Evolutionary conservation across 1,139 yeast species (phyloP), one percentile per base, ranked within the genome.

Genomic region (Geotrichum restrictum): DNA sequence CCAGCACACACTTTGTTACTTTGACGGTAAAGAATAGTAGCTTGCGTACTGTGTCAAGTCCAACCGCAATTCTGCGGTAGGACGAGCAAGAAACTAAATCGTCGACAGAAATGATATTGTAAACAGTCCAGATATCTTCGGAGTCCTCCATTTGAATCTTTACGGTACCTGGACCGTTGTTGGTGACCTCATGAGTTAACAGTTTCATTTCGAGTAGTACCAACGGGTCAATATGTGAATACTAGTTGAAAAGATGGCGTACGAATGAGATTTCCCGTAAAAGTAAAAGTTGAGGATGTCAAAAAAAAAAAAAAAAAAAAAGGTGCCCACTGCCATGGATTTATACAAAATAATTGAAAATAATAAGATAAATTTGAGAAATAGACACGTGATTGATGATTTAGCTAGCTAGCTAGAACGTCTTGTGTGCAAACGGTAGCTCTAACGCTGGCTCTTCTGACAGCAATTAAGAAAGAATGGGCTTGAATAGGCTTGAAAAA

Each of bases 91-190:
- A 80, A 3, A 93, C 74, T 56, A 80, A 82, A 69, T 93, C 98
- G 22, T 85, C 88, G 52, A 79, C 79, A 50, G 82, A 83, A 10
- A 93, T 76, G 36, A 93, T 73, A 63, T 93, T 94, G 73, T 88
- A 89, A 11, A 88, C 66, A 44, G 86, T 83, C 91, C 97, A 93
- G 58, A 93, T 74, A 67, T 93, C 98, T 62, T 93, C 98, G 39
- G 88, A 81, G 63, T 93, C 98, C 62, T 89, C 88, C 0, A 97
- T 93, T 2, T 80, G 73, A 16, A 91, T 69, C 0, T 84, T 76
- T 14, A 88, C 76, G 2, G 76, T 72, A 13, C 93, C 95, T 60
- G 82, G 76, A 54, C 78, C 74, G 61, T 85, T 88, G 61, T 80
- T 82, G 56, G 80, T 83, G 48, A 82, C 71, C 27, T 66, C 66